These are phyloP conservation scores for Candida suzukii DNA, from an alignment of 805 yeast species.

Conservation along the genomic window DNA sequence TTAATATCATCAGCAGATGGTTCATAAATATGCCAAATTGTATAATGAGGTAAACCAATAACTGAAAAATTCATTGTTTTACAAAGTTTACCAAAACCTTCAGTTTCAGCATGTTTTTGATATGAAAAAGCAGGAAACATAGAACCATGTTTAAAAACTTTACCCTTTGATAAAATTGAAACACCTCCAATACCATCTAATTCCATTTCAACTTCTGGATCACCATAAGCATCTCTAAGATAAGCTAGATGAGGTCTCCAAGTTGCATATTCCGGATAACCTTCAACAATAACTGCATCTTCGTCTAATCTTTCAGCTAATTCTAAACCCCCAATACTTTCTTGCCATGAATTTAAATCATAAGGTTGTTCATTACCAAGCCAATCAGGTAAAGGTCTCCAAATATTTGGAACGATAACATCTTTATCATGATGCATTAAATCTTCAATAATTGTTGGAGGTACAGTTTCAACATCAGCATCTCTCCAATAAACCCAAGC, in stretches of 20 bases:
- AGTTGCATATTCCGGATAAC: constrained; percentile 91
- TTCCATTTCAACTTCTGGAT: constrained; percentile 86
- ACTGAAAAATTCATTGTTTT: constrained; percentile 81
- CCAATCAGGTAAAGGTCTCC: constrained; percentile 85
- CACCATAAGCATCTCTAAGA: constrained; percentile 86
- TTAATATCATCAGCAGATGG: constrained; percentile 83
- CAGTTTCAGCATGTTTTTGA: constrained; percentile 93
- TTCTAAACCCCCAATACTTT: constrained; percentile 67
- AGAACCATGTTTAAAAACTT: constrained; percentile 78
- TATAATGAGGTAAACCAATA: constrained; percentile 85
- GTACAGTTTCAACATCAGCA: constrained; percentile 85
- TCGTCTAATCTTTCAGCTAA: constrained; percentile 72
- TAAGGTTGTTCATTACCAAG: constrained; percentile 74
- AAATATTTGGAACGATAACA: constrained; percentile 86
- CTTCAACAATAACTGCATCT: constrained; percentile 94
- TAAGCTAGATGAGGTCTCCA: constrained; percentile 97
- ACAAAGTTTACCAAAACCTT: constrained; percentile 86
- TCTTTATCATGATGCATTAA: constrained; percentile 83
- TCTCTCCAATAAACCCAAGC: constrained; percentile 96
- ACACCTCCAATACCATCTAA: constrained; percentile 97
- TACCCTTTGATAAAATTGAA: constrained; percentile 78
- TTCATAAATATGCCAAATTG: constrained; percentile 91
- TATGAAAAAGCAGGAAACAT: constrained; percentile 94
- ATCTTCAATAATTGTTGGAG: constrained; percentile 78
- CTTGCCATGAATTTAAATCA: constrained; percentile 78